Base-by-base conservation (phyloP, 2,329 filamentous ascomycete species). In the Trematosphaeria pertusa region DNA sequence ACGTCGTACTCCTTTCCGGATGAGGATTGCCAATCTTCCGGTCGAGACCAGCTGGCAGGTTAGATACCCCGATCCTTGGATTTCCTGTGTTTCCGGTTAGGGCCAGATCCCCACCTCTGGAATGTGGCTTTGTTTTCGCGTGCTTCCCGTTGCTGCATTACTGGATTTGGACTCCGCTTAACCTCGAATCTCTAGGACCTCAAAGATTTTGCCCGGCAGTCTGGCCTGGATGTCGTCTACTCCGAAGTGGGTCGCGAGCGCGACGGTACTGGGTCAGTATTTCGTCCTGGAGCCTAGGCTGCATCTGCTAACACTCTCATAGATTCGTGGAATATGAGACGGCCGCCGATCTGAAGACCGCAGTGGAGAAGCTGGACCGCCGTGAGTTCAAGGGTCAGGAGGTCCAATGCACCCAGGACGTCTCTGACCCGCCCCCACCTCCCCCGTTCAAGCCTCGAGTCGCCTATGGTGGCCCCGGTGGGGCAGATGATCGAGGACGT, bases 41-140 rank as follows among this genome's bases (percentile, higher is more conserved):
- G 87, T 85, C 79, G 93, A 97, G 82, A 99, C 94, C 82, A 97
- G 92, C 86, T 99, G 94, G 94, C 94, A 99, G 94, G 94, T 99
- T 88, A 94, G 94, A 89, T 80, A 75, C 80, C 80, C 83, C 67
- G 60, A 61, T 62, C 52, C 57, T 69, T 71, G 68, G 65, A 81
- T 79, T 73, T 74, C 48, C 50, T 58, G 54, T 45, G 52, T 74
- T 65, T 66, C 68, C 54, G 43, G 39, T 50, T 65, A 59, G 55
- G 59, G 56, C 66, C 59, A 57, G 69, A 68, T 69, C 63, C 72
- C 62, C 71, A 67, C 64, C 50, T 63, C 62, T 67, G 69, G 66
- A 64, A 48, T 59, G 58, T 66, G 65, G 62, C 65, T 72, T 62
- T 67, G 62, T 68, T 61, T 57, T 54, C 54, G 61, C 62, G 50